Conservation (phyloP, 805 yeast genomes). For the Saccharomycodes ludwigii region DNA sequence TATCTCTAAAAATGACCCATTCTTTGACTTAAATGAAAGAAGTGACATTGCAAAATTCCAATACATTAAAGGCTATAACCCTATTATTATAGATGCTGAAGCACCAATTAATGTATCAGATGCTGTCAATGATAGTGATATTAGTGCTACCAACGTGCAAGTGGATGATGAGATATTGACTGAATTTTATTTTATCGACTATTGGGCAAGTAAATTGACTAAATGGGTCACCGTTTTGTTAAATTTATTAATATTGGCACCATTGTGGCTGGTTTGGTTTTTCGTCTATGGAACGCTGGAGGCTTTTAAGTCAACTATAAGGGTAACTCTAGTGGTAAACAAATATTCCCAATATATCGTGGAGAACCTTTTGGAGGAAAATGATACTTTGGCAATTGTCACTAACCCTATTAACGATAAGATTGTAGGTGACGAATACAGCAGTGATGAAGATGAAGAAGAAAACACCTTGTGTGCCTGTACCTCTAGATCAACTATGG, state of each 20-base stretch:
- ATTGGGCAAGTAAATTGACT: slow-evolving; percentile 27
- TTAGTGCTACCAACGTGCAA: slow-evolving; percentile 1
- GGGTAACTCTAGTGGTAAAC: slow-evolving; percentile 22
- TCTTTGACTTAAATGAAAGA: slow-evolving; percentile 28
- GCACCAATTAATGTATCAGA: slow-evolving; percentile 27
- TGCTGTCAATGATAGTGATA: neutral
- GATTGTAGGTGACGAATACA: slow-evolving; percentile 3
- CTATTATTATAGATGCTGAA: slow-evolving; percentile 41
- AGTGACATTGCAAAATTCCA: slow-evolving; percentile 34
- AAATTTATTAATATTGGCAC: slow-evolving; percentile 40
- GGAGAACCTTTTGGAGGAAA: slow-evolving; percentile 1
- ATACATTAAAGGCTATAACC: slow-evolving; percentile 41
- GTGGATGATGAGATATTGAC: slow-evolving; percentile 1
- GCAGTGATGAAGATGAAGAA: too few relatives aligned
- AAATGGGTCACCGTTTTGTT: slow-evolving; percentile 37
- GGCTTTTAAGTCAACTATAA: slow-evolving; percentile 26
- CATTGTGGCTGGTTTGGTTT: slow-evolving; percentile 52
- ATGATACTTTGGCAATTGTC: slow-evolving; percentile 5
- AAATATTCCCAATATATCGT: slow-evolving; percentile 18
- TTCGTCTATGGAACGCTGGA: slow-evolving; percentile 32
- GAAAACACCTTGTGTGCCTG: slow-evolving; percentile 7
- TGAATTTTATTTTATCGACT: slow-evolving; percentile 14
- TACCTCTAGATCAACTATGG: slow-evolving; percentile 8
- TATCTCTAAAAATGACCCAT: slow-evolving; percentile 51
- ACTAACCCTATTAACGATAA: slow-evolving; percentile 2